Percentiles rank a stretch among this genome's conserved stretches.
phyloP scores from a whole-genome alignment of 2,329 filamentous ascomycete species.

The Dactylonectria estremocensis region DNA sequence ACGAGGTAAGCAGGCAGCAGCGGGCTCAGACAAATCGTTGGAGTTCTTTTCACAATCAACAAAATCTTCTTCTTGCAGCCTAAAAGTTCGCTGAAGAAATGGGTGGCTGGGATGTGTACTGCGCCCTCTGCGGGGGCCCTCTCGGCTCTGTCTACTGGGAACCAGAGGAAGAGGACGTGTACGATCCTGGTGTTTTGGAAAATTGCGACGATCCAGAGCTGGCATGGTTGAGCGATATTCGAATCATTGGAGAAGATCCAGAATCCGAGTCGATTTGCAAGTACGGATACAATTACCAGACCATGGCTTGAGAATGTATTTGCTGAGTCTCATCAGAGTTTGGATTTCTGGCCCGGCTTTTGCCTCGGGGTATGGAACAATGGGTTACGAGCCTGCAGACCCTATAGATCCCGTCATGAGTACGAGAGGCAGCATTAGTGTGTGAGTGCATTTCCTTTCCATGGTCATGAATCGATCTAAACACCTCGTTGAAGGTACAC shows the following conservation, averaged over 20 bases:
- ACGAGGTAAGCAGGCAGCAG: too few species aligned
- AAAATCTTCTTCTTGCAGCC: background rate
- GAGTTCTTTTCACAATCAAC: too few species aligned
- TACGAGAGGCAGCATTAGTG: background rate
- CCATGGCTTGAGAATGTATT: background rate
- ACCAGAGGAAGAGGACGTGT: background rate
- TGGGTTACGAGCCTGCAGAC: slow-evolving; percentile 1
- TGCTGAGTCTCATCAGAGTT: background rate
- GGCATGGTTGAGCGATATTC: slow-evolving; percentile 8
- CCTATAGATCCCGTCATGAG: background rate
- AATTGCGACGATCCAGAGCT: slow-evolving; percentile 5
- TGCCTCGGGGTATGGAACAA: background rate
- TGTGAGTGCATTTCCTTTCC: background rate
- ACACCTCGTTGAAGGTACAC: slow-evolving; percentile 20
- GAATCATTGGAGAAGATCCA: slow-evolving; percentile 7
- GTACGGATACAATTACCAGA: background rate
- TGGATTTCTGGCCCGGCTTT: slow-evolving; percentile 7
- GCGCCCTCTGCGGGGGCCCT: slow-evolving; percentile 17
- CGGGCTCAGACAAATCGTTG: too few species aligned
- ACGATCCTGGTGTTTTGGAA: background rate
- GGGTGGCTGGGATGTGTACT: slow-evolving; percentile 17
- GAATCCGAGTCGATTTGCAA: slow-evolving; percentile 7
- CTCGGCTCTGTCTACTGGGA: slow-evolving; percentile 6
- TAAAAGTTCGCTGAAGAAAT: background rate
- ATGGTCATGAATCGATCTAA: background rate